Evolutionary conservation across 1,139 yeast genomes (phyloP), one percentile per base, ranked within the genome.

Genomic region (Lodderomyces parapsilosis): DNA sequence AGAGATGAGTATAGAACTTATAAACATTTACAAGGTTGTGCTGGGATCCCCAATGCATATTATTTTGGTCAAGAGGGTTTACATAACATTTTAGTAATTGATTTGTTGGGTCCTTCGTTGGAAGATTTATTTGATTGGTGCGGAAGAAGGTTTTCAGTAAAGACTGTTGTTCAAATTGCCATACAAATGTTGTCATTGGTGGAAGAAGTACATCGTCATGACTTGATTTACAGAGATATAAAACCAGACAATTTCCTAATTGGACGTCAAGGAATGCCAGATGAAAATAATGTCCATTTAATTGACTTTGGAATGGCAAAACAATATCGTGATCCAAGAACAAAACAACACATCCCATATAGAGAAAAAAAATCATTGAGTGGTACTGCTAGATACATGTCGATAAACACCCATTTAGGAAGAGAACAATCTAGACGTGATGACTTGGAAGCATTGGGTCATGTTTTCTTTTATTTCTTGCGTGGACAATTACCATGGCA

Each of bases 101-200:
- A 93, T 63, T 76, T 93, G 48, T 76, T 93, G 53, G 99, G 99
- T 14, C 99, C 99, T 2, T 87, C 96, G 1, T 73, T 93, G 49
- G 99, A 93, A 64, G 99, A 93, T 68, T 74, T 93, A 60, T 93
- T 93, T 65, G 98, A 93, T 65, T 91, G 97, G 98, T 93, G 99
- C 69, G 96, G 96, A 28, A 80, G 99, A 50, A 79, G 83, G 56
- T 93, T 93, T 63, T 75, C 85, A 43, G 80, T 86, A 48, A 90
- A 91, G 66, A 91, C 98, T 1, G 94, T 89, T 8, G 93, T 86
- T 42, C 87, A 87, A 73, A 83, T 89, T 40, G 95, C 97, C 27
- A 85, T 85, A 56, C 97, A 91, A 68, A 91, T 91, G 98, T 81
- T 90, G 55, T 74, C 82, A 33, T 75, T 94, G 50, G 90, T 91